phyloP scores from a whole-genome alignment of 2,329 filamentous ascomycete genomes.

The Fusarium illudens region DNA sequence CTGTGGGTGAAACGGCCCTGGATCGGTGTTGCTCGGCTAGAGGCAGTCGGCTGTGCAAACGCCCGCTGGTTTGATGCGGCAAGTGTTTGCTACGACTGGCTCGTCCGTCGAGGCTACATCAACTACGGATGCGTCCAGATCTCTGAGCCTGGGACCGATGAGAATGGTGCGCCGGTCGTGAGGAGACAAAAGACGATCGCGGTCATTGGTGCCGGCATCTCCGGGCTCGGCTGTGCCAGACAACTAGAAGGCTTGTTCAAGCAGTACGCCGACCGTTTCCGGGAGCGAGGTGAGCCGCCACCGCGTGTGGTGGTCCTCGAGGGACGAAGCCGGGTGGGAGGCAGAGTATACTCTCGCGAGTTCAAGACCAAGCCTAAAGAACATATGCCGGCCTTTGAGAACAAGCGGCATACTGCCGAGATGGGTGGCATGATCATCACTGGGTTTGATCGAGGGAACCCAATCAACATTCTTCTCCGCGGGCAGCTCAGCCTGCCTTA shows the following conservation, averaged over 20 bases:
- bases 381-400: slow-evolving; percentile 62
- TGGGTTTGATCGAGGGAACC: slow-evolving; percentile 94
- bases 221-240: slow-evolving; percentile 89
- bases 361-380: slow-evolving; percentile 66
- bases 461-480: slow-evolving; percentile 87
- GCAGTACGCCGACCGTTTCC: slow-evolving; percentile 77
- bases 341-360: slow-evolving; percentile 86
- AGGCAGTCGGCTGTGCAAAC: slow-evolving; percentile 91
- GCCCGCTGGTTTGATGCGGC: slow-evolving; percentile 89
- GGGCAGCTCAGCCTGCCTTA: slow-evolving; percentile 90
- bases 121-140: slow-evolving; percentile 92
- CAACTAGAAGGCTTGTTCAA: slow-evolving; percentile 87
- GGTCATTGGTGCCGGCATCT: slow-evolving; percentile 92
- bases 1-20: slow-evolving; percentile 90
- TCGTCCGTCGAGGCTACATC: slow-evolving; percentile 90
- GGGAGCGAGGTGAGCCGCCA: slow-evolving; percentile 69
- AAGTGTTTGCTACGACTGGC: slow-evolving; percentile 90
- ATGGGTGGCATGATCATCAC: slow-evolving; percentile 99
- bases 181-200: slow-evolving; percentile 76
- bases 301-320: slow-evolving; percentile 85
- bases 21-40: slow-evolving; percentile 80
- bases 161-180: slow-evolving; percentile 47
- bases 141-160: slow-evolving; percentile 52
- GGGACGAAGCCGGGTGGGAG: slow-evolving; percentile 86
- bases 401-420: slow-evolving; percentile 80